These are phyloP conservation scores for Zarea fungicola DNA, from an alignment of 2,329 filamentous ascomycete species.

Conservation along the genomic window DNA sequence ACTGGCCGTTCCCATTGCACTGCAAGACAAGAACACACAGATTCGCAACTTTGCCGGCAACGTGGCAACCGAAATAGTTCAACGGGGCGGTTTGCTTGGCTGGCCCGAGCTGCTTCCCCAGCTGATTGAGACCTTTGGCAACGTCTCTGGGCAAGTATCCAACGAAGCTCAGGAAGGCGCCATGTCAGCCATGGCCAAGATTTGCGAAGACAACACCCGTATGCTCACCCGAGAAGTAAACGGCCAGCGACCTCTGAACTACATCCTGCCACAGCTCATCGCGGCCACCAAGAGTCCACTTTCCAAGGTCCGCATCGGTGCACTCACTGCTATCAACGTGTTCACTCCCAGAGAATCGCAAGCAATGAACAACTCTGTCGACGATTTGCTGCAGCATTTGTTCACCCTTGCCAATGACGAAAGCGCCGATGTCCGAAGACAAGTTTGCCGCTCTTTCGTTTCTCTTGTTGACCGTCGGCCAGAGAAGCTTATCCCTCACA, in stretches of 20 bases:
- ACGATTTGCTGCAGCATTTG: constrained; percentile 74
- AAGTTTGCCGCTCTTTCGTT: constrained; percentile 90
- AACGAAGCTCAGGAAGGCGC: constrained; percentile 81
- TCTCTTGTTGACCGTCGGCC: constrained; percentile 86
- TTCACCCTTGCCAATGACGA: constrained; percentile 75
- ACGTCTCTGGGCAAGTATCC: constrained; percentile 62
- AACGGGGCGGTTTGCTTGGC: constrained; percentile 74
- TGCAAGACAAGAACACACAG: constrained; percentile 76
- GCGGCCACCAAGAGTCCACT: constrained; percentile 74
- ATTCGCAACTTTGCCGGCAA: constrained; percentile 88
- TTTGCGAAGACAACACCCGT: constrained; percentile 93
- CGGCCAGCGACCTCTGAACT: constrained; percentile 79
- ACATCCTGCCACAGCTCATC: constrained; percentile 86
- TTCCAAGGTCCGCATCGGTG: constrained; percentile 71
- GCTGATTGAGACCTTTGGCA: constrained; percentile 71
- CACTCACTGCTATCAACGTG: constrained; percentile 81
- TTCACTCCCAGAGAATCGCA: constrained; percentile 84
- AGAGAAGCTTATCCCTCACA: constrained; percentile 84
- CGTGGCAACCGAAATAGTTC: constrained; percentile 88
- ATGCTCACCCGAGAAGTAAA: constrained; percentile 82
- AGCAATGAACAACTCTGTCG: constrained; percentile 73
- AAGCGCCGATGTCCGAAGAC: constrained; percentile 77
- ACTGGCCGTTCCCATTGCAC: constrained; percentile 67
- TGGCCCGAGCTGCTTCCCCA: constrained; percentile 91
- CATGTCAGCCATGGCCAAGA: constrained; percentile 88